Base-by-base conservation (phyloP, 345 rosid species). In the Euphorbia peplus region DNA sequence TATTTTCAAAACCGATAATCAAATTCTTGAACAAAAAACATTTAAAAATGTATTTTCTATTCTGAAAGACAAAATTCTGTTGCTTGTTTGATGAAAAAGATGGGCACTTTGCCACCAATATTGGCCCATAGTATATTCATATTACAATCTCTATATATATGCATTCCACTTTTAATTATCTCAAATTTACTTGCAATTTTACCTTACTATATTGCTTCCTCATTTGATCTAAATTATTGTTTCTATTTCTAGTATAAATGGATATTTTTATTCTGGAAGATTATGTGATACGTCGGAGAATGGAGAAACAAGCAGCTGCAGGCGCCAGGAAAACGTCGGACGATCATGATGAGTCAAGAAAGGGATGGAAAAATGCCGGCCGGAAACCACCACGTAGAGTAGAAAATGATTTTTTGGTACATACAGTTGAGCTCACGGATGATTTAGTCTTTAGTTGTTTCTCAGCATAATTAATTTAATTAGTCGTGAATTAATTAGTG, bases 191-290 rank as follows among this genome's bases (percentile, higher is more conserved):
- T n/a, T n/a, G n/a, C n/a, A n/a, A n/a, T n/a, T n/a, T n/a, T n/a
- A n/a, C n/a, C n/a, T n/a, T n/a, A n/a, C n/a, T 32, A 32, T 12
- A 12, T 44, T 44, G 16, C 50, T 44, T 8, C 50, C 50, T 54
- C 59, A 21, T n/a, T n/a, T 6, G 3, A 24, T 6, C 21, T 26
- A 60, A 66, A 0, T 60, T 54, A 56, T 58, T 12, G 19, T 22
- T 32, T 25, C 9, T 60, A 1, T 1, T 1, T 13, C 0, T 26
- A 46, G 19, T 8, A n/a, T 39, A 4, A 41, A 81, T 88, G 88
- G 89, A 88, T 69, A 87, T 88, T 18, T 88, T 68, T 72, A 85
- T 90, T 75, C 83, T 89, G 12, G 89, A 88, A 64, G 97, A 90
- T 78, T 90, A 88, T 71, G 79, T 83, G 55, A 59, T 58, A 22